Percentiles rank a stretch among this genome's conserved stretches.
Conservation (phyloP, 1,284 basidiomycete genomes). For the Pulveroboletus sp. region DNA sequence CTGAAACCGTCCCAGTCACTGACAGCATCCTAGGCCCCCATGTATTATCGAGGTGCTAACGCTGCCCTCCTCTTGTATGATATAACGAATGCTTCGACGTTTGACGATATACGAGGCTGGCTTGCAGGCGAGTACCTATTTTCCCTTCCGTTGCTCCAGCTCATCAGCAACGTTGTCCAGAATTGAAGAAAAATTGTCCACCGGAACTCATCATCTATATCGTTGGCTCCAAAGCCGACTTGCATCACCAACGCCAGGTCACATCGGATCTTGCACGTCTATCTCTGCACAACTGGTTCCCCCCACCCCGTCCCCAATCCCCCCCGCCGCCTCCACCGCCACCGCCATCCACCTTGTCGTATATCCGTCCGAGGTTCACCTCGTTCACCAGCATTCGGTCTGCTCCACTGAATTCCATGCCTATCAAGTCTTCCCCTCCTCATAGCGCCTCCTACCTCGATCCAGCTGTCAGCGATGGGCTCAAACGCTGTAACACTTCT, state of each 20-base stretch:
- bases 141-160: background rate
- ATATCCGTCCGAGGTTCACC: slow-evolving; percentile 83
- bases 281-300: slow-evolving; percentile 82
- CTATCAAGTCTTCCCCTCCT: slow-evolving; percentile 44
- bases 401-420: slow-evolving; percentile 44
- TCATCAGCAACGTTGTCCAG: slow-evolving; percentile 43
- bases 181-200: slow-evolving; percentile 85
- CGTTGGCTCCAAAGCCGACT: slow-evolving; percentile 87
- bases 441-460: slow-evolving; percentile 57
- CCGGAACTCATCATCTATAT: slow-evolving; percentile 88
- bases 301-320: slow-evolving; percentile 67
- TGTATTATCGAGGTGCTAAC: slow-evolving; percentile 99
- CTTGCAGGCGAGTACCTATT: slow-evolving; percentile 64
- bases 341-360: slow-evolving; percentile 68
- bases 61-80: slow-evolving; percentile 97
- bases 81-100: slow-evolving; percentile 89
- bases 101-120: slow-evolving; percentile 92
- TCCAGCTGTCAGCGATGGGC: slow-evolving; percentile 44
- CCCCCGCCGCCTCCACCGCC: slow-evolving; percentile 60
- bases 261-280: slow-evolving; percentile 78
- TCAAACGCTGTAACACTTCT: slow-evolving; percentile 50
- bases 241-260: slow-evolving; percentile 68
- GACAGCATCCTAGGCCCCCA: slow-evolving; percentile 70
- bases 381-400: slow-evolving; percentile 76
- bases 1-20: slow-evolving; percentile 18